Evolutionary conservation across 345 rosid species (phyloP).

Genomic region (Rhodamnia rubescens): DNA sequence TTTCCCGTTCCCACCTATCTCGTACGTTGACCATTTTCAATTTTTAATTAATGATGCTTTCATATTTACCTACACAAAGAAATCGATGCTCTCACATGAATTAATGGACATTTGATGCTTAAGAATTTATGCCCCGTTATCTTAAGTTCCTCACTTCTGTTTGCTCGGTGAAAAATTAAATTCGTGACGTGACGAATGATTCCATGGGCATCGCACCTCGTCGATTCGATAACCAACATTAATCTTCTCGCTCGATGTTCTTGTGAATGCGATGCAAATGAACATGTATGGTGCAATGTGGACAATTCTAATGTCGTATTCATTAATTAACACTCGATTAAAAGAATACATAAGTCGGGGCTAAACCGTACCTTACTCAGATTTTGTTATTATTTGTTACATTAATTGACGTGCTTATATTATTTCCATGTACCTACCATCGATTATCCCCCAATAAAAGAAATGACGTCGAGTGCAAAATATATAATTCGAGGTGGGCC

Average conservation of each 20-base stretch:
- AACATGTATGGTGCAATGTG: not conserved
- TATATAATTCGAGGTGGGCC: not conserved
- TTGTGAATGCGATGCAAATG: not conserved
- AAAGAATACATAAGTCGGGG: not conserved
- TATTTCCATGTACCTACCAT: not conserved
- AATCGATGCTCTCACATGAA: not conserved
- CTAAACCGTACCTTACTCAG: not conserved
- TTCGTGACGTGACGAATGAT: not conserved
- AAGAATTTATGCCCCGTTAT: not conserved
- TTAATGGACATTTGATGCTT: not conserved
- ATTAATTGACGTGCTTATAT: not conserved
- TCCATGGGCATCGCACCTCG: not conserved
- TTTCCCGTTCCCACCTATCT: not conserved
- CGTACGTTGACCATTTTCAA: not conserved
- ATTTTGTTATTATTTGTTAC: not conserved
- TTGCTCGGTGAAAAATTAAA: not conserved
- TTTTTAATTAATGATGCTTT: not conserved
- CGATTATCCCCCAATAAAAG: not conserved
- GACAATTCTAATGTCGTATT: not conserved
- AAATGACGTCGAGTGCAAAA: not conserved
- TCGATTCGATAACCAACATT: not conserved
- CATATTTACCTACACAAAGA: not conserved
- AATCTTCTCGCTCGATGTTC: not conserved
- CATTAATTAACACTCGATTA: not conserved
- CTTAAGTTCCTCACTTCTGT: not conserved